These are phyloP conservation scores for Hyaloperonospora brassicae DNA, from an alignment of 352 stramenopile species.

Conservation along the genomic window DNA sequence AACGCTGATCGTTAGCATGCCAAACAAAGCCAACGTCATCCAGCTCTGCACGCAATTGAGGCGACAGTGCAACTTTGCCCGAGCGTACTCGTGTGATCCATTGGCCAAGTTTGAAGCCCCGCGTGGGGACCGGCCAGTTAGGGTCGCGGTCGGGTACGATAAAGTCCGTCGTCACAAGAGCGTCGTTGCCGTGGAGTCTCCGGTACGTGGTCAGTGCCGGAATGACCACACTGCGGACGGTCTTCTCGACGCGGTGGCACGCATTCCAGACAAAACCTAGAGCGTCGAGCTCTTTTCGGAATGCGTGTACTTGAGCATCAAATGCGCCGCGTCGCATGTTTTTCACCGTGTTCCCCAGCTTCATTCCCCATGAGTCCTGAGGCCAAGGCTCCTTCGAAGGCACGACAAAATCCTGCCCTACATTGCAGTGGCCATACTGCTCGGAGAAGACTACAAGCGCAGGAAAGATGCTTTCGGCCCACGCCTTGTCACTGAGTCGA, in stretches of 20 bases:
- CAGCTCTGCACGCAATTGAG: conserved; percentile 38
- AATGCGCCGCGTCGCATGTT: conserved; percentile 85
- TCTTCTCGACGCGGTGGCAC: conserved; percentile 51
- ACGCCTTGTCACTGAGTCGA: conserved; percentile 46
- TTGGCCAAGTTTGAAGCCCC: conserved; percentile 57
- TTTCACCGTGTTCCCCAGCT: conserved; percentile 87
- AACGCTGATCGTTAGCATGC: conserved; percentile 66
- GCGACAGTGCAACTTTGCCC: conserved; percentile 35
- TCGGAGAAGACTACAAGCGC: conserved; percentile 79
- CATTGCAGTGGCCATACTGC: conserved; percentile 84
- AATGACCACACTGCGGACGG: conserved; percentile 42
- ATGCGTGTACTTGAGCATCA: conserved; percentile 63
- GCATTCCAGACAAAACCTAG: conserved; percentile 91
- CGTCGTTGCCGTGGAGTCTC: conserved; percentile 33
- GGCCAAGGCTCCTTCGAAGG: conserved; percentile 70
- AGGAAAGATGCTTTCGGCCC: conserved; percentile 59
- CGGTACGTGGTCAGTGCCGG: conserved; percentile 48
- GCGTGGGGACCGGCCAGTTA: conserved; percentile 42
- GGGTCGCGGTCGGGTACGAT: conserved; percentile 49
- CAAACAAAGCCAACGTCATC: conserved; percentile 63
- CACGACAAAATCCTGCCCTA: conserved; percentile 89
- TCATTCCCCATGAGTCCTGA: conserved; percentile 68
- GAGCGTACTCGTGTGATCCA: conserved; percentile 65
- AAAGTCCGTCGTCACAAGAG: conserved; percentile 61
- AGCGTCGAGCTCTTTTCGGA: conserved; percentile 64